Evolutionary conservation across 2,329 filamentous ascomycete species (phyloP).

Genomic region (Colletotrichum scovillei): DNA sequence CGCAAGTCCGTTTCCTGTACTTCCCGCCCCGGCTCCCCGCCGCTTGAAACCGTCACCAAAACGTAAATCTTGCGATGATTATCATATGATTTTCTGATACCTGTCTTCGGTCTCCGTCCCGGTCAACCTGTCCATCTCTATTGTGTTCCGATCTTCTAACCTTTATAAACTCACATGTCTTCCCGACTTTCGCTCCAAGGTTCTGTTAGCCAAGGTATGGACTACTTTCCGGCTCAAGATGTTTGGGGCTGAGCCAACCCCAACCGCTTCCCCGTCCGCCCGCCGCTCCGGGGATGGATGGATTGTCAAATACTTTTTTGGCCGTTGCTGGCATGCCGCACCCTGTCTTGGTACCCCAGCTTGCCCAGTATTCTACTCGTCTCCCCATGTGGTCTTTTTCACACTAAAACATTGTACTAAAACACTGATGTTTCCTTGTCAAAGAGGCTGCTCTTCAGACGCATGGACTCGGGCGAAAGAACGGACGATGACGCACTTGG

Average conservation of each 20-base stretch:
- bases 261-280: neutral
- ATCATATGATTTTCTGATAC: neutral
- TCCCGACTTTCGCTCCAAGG: neutral
- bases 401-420: neutral
- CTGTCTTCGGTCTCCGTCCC: too few species aligned
- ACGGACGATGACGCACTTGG: conserved; percentile 5
- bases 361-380: neutral
- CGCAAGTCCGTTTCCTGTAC: neutral
- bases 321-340: neutral
- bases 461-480: neutral
- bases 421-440: neutral
- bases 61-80: neutral
- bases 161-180: neutral
- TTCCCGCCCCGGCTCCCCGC: neutral
- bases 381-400: neutral
- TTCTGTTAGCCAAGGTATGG: neutral
- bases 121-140: neutral
- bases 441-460: neutral
- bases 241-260: neutral
- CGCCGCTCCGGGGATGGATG: neutral
- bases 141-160: too few species aligned
- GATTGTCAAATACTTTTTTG: neutral
- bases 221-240: neutral
- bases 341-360: neutral
- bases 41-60: conserved; percentile 6